phyloP scores from a whole-genome alignment of 1,284 basidiomycete species.

The Ceratobasidium sp. region DNA sequence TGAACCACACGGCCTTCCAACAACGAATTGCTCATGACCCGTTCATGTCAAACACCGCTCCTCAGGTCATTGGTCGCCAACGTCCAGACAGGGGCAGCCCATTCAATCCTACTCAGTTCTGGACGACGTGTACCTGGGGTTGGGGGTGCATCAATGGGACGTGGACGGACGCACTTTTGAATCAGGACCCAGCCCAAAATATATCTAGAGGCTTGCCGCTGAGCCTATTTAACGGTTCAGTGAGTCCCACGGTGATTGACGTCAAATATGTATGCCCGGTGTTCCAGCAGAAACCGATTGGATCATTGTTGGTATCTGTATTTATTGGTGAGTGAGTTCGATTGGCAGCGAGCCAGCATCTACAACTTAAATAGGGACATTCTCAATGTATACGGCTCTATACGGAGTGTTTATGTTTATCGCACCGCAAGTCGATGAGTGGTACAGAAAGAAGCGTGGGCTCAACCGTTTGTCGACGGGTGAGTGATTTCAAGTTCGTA shows the following conservation, averaged over 20 bases:
- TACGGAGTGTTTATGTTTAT: constrained; percentile 28
- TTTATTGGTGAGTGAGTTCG: constrained; percentile 31
- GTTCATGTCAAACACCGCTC: constrained; percentile 22
- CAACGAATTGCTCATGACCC: constrained; percentile 14
- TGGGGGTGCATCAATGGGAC: constrained; percentile 39
- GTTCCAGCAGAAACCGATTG: constrained; percentile 16
- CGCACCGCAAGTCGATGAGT: constrained; percentile 28
- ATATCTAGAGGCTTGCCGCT: constrained; percentile 33
- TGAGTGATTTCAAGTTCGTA: neutral
- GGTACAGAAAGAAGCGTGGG: constrained; percentile 26
- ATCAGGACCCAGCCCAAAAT: neutral
- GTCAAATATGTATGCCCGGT: constrained; percentile 42
- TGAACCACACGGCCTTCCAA: constrained; percentile 10
- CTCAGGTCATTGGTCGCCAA: neutral
- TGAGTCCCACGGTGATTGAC: constrained; percentile 35
- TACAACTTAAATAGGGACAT: constrained; percentile 14
- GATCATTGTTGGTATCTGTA: constrained; percentile 28
- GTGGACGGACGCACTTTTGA: constrained; percentile 33
- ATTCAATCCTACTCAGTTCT: constrained; percentile 2
- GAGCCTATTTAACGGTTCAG: neutral
- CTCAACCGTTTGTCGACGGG: constrained; percentile 7
- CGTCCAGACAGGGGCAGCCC: neutral
- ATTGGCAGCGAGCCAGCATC: neutral
- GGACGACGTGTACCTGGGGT: constrained; percentile 41
- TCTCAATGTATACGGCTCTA: constrained; percentile 41